Conservation (phyloP, 805 yeast genomes). For the Zygosaccharomyces bisporus region DNA sequence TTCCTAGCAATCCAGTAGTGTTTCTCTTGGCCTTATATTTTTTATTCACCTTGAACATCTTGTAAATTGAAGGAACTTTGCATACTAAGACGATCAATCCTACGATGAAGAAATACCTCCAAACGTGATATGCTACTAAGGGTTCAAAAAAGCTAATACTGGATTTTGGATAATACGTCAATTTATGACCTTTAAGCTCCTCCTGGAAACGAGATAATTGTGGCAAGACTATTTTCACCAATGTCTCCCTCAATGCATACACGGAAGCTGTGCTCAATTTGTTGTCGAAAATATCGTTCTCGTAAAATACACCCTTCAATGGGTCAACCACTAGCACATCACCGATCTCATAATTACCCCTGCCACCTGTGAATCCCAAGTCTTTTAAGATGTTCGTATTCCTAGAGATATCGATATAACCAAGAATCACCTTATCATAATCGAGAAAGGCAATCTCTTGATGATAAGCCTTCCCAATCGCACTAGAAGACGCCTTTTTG, state of each 20-base stretch:
- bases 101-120: slow-evolving; percentile 38
- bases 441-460: slow-evolving; percentile 45
- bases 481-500: slow-evolving; percentile 41
- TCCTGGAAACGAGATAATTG: slow-evolving; percentile 18
- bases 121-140: slow-evolving; percentile 43
- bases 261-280: slow-evolving; percentile 37
- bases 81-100: slow-evolving; percentile 1
- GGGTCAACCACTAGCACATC: slow-evolving; percentile 53
- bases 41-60: slow-evolving; percentile 12
- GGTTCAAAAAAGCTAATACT: slow-evolving; percentile 41
- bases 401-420: slow-evolving; percentile 49
- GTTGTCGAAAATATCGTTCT: slow-evolving; percentile 37
- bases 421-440: slow-evolving; percentile 42
- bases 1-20: slow-evolving; percentile 21
- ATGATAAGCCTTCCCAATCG: slow-evolving; percentile 48
- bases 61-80: slow-evolving; percentile 10
- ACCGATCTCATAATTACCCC: slow-evolving; percentile 43
- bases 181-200: slow-evolving; percentile 30
- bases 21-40: slow-evolving; percentile 27
- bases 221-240: slow-evolving; percentile 40
- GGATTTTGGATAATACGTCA: slow-evolving; percentile 43
- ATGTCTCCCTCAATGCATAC: slow-evolving; percentile 37
- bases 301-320: slow-evolving; percentile 35
- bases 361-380: slow-evolving; percentile 20
- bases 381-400: slow-evolving; percentile 31